Evolutionary conservation across 2,329 filamentous ascomycete species (phyloP).

Genomic region (Lasiodiplodia theobromae): DNA sequence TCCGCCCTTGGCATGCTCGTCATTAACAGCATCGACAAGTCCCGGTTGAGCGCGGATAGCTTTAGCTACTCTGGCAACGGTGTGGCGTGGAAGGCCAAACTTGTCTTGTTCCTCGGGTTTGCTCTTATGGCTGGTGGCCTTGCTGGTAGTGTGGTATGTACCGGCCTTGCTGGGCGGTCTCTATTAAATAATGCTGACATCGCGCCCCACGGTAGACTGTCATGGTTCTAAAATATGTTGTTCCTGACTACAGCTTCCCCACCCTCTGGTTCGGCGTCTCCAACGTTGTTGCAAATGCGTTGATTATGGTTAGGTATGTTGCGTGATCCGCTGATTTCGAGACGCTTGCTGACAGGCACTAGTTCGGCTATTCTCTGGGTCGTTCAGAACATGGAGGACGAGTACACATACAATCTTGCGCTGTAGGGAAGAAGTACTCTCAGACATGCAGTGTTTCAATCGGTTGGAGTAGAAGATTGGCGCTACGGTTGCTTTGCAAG

Average conservation of each 20-base stretch:
- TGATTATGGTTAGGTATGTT: conserved; percentile 73
- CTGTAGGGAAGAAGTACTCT: conserved; percentile 50
- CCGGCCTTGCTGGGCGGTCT: conserved; percentile 35
- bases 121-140: conserved; percentile 72
- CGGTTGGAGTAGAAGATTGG: conserved; percentile 11
- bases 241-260: conserved; percentile 64
- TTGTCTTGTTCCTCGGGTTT: conserved; percentile 74
- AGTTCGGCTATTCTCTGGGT: conserved; percentile 73
- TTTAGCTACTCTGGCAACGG: conserved; percentile 71
- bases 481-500: background rate
- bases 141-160: conserved; percentile 65
- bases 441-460: background rate
- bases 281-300: conserved; percentile 69
- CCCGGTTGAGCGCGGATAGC: conserved; percentile 67
- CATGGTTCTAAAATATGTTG: conserved; percentile 72
- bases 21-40: conserved; percentile 76
- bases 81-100: conserved; percentile 73
- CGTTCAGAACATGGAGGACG: conserved; percentile 75
- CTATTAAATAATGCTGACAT: background rate
- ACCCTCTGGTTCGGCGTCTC: conserved; percentile 73
- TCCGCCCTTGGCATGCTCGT: conserved; percentile 73
- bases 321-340: background rate
- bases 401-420: conserved; percentile 73
- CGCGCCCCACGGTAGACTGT: conserved; percentile 56
- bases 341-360: conserved; percentile 35